phyloP scores from a whole-genome alignment of 2,329 filamentous ascomycete species.

The Fulvia fulva region DNA sequence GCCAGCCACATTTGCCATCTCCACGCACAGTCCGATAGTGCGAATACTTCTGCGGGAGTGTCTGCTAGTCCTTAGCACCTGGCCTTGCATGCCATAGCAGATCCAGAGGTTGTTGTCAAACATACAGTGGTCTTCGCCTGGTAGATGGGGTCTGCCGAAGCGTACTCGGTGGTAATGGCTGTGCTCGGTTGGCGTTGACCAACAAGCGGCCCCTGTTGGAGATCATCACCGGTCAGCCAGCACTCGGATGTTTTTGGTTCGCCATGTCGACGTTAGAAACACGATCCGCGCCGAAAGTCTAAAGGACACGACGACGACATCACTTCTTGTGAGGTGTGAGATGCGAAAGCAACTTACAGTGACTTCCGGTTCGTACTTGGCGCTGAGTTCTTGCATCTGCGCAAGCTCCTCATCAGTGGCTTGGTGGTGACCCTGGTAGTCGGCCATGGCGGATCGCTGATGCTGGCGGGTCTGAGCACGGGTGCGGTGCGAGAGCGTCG shows the following conservation, averaged over 20 bases:
- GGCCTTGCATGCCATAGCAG: constrained; percentile 4
- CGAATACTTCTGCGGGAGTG: constrained; percentile 76
- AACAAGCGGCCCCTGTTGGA: constrained; percentile 71
- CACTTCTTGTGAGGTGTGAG: constrained; percentile 2
- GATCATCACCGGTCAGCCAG: constrained; percentile 23
- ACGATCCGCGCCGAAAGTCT: constrained; percentile 24
- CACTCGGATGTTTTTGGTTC: constrained; percentile 18
- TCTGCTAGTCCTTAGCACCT: constrained; percentile 45
- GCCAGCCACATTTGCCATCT: constrained; percentile 95
- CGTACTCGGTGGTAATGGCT: constrained; percentile 78
- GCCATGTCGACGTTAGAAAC: constrained; percentile 2
- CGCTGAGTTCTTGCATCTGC: constrained; percentile 59
- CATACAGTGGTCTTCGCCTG: constrained; percentile 82
- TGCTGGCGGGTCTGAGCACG: constrained; percentile 22
- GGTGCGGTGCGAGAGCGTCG: constrained; percentile 21
- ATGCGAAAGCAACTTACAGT: constrained; percentile 44
- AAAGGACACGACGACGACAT: constrained; percentile 17
- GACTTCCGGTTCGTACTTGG: constrained; percentile 56
- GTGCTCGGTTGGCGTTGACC: constrained; percentile 72
- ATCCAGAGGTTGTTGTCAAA: constrained; percentile 18
- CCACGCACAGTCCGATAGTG: constrained; percentile 84
- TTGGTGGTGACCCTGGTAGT: constrained; percentile 22
- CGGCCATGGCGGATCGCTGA: constrained; percentile 35
- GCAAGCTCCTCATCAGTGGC: constrained; percentile 53
- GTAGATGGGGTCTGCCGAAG: constrained; percentile 78